Evolutionary conservation across 495 filamentous ascomycete species (phyloP).

Genomic region (Aspergillus affinis): DNA sequence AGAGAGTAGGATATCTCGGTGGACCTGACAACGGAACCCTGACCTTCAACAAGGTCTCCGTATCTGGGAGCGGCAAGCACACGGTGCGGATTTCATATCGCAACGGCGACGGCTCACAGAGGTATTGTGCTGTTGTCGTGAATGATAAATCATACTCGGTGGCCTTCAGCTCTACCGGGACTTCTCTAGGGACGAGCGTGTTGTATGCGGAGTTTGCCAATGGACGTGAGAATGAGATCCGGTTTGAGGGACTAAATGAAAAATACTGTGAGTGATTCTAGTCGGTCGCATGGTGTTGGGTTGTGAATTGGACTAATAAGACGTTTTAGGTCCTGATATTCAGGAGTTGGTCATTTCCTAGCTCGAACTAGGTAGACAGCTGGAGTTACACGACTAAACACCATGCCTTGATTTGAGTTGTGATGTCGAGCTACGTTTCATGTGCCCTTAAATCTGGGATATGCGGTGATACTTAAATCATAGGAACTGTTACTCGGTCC

Average conservation of each 20-base stretch:
- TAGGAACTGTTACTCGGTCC: too few species aligned
- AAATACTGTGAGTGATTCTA: not conserved
- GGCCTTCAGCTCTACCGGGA: not conserved
- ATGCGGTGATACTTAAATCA: too few species aligned
- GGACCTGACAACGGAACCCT: conserved; percentile 13
- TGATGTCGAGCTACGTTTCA: too few species aligned
- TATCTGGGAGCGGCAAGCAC: not conserved
- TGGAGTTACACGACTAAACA: too few species aligned
- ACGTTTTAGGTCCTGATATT: not conserved
- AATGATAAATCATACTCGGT: not conserved
- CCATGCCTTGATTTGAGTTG: too few species aligned
- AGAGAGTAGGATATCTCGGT: conserved; percentile 16
- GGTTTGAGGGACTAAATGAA: not conserved
- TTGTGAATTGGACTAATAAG: not conserved
- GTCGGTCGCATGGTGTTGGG: not conserved
- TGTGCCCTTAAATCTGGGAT: too few species aligned
- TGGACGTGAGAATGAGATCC: not conserved
- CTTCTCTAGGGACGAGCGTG: not conserved
- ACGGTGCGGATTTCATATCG: not conserved
- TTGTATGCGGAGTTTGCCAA: not conserved
- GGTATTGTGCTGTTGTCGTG: not conserved
- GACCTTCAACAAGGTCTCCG: not conserved
- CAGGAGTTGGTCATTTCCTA: not conserved
- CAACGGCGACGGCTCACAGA: not conserved
- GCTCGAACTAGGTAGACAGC: too few species aligned